Evolutionary conservation across 2,329 filamentous ascomycete species (phyloP).

Genomic region (Lojkania enalia): DNA sequence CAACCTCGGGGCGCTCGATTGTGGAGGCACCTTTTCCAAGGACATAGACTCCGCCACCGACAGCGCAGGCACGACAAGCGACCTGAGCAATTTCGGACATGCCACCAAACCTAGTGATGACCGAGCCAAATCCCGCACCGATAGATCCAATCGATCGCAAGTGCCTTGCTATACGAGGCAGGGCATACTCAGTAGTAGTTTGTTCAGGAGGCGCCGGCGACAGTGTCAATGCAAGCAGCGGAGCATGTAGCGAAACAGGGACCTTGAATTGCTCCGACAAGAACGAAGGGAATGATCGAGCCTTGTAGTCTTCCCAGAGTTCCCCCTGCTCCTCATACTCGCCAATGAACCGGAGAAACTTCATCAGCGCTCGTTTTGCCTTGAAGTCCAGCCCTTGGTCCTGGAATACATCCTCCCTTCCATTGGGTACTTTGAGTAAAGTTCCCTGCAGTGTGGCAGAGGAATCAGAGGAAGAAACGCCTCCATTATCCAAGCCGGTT

Average conservation of each 20-base stretch:
- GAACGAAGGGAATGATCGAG: constrained; percentile 61
- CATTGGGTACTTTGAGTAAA: constrained; percentile 78
- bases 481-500: not conserved
- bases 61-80: constrained; percentile 84
- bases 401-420: constrained; percentile 87
- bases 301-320: constrained; percentile 62
- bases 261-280: constrained; percentile 57
- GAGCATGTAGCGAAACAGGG: constrained; percentile 67
- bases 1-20: constrained; percentile 9
- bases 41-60: constrained; percentile 89
- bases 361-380: constrained; percentile 86
- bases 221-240: constrained; percentile 72
- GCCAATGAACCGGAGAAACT: constrained; percentile 86
- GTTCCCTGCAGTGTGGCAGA: constrained; percentile 16
- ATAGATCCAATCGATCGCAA: constrained; percentile 85
- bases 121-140: constrained; percentile 83
- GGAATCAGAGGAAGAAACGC: not conserved
- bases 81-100: constrained; percentile 88
- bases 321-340: constrained; percentile 66
- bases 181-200: constrained; percentile 67
- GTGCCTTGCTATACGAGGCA: constrained; percentile 76
- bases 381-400: constrained; percentile 74
- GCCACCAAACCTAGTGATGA: constrained; percentile 92
- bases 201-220: constrained; percentile 61
- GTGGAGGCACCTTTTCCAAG: constrained; percentile 67